Evolutionary conservation across 805 yeast genomes (phyloP).

Genomic region (Lipomyces yamanashiensis): DNA sequence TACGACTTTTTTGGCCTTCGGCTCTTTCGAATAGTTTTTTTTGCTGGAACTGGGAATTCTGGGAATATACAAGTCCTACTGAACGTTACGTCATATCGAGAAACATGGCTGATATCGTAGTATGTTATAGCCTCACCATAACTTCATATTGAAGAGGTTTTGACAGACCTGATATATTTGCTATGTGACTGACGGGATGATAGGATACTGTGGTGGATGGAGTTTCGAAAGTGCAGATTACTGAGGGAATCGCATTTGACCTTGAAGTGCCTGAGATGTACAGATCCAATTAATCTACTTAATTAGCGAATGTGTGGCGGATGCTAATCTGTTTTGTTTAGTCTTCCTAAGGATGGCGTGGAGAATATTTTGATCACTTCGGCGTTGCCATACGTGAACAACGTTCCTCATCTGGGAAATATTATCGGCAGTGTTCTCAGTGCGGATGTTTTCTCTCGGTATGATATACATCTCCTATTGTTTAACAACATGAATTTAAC

Average conservation of each 20-base stretch:
- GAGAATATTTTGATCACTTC: constrained; percentile 89
- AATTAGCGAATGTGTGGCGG: too few relatives aligned
- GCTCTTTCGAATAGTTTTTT: neutral
- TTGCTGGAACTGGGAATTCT: too few relatives aligned
- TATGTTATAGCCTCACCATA: neutral
- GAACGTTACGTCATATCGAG: neutral
- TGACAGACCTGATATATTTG: neutral
- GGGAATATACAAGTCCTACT: too few relatives aligned
- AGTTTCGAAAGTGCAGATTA: constrained; percentile 17
- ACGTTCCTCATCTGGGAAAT: constrained; percentile 98
- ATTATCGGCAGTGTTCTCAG: constrained; percentile 92
- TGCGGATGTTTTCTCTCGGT: constrained; percentile 86
- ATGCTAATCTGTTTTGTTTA: neutral
- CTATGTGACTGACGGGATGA: neutral
- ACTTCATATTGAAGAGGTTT: neutral
- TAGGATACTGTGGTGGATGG: constrained; percentile 21
- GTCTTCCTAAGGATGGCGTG: constrained; percentile 68
- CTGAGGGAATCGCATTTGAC: constrained; percentile 22
- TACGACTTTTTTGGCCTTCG: neutral
- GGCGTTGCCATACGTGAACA: constrained; percentile 96
- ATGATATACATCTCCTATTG: constrained; percentile 53
- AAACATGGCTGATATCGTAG: neutral
- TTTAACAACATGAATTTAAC: too few relatives aligned
- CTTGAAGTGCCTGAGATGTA: constrained; percentile 29
- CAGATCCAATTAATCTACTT: neutral